Evolutionary conservation across 495 filamentous ascomycete genomes (phyloP).

Genomic region (Cercophora newfieldiana): DNA sequence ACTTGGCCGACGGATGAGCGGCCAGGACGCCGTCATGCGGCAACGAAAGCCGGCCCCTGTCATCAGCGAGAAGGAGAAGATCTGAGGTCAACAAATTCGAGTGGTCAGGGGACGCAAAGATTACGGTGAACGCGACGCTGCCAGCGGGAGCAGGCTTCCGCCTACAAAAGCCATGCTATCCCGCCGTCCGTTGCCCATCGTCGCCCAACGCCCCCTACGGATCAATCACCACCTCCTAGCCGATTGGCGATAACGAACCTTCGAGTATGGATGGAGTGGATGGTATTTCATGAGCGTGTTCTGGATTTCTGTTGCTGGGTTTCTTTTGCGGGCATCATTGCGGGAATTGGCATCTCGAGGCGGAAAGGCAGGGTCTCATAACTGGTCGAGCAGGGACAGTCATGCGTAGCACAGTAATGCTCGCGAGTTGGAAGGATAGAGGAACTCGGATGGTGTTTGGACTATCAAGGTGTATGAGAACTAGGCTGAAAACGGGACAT

Average conservation of each 20-base stretch:
- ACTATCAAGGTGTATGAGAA: constrained; percentile 1
- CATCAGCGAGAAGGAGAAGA: constrained; percentile 41
- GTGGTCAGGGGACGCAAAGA: background rate
- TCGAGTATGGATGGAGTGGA: constrained; percentile 9
- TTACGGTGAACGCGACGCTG: background rate
- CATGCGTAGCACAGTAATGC: background rate
- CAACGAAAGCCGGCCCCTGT: constrained; percentile 42
- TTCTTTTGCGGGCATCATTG: constrained; percentile 11
- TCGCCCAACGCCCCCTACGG: background rate
- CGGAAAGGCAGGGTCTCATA: background rate
- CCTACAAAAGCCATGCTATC: background rate
- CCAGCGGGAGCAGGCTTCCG: background rate
- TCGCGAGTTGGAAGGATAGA: background rate
- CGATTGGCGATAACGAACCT: background rate
- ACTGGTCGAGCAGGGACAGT: background rate
- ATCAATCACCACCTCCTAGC: background rate
- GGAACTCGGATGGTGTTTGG: background rate
- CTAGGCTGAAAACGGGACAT: background rate
- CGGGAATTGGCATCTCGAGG: constrained; percentile 17
- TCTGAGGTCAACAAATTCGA: constrained; percentile 6
- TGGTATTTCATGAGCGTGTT: constrained; percentile 4
- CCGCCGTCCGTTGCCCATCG: background rate
- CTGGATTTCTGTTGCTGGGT: constrained; percentile 15
- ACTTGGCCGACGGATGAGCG: constrained; percentile 80
- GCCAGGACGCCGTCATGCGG: constrained; percentile 89